phyloP scores from a whole-genome alignment of 441 rosid species.

The Euphorbia celastroides region DNA sequence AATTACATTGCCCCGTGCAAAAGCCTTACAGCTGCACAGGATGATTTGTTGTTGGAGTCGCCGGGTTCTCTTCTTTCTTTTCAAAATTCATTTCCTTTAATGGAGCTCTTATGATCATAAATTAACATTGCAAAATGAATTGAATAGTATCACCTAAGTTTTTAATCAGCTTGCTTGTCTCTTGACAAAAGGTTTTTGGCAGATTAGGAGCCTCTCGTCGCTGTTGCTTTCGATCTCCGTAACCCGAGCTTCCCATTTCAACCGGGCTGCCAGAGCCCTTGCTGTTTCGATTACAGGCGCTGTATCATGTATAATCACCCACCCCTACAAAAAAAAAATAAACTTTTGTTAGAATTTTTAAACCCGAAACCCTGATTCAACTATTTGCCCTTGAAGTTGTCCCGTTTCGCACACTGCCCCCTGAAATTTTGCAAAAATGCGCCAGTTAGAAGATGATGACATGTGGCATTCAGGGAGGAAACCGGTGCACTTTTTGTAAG shows the following conservation, averaged over 20 bases:
- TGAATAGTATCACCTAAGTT: slow-evolving; percentile 17
- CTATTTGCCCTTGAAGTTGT: too few species aligned
- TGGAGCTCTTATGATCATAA: slow-evolving; percentile 31
- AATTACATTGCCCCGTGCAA: slow-evolving; percentile 38
- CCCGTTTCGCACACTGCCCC: too few species aligned
- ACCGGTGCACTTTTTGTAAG: too few species aligned
- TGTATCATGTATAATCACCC: slow-evolving; percentile 88
- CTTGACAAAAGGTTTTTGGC: slow-evolving; percentile 90
- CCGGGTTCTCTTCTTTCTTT: slow-evolving; percentile 19
- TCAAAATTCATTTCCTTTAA: slow-evolving; percentile 26
- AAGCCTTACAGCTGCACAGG: slow-evolving; percentile 61
- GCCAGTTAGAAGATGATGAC: too few species aligned
- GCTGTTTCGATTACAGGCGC: slow-evolving; percentile 74
- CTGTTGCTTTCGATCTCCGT: slow-evolving; percentile 76
- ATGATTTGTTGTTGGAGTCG: slow-evolving; percentile 23
- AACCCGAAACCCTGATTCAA: too few species aligned
- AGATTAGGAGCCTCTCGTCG: slow-evolving; percentile 85
- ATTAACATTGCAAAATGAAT: slow-evolving; percentile 34
- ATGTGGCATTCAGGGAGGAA: too few species aligned
- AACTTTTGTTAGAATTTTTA: too few species aligned
- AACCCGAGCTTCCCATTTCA: slow-evolving; percentile 97
- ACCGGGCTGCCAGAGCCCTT: slow-evolving; percentile 54
- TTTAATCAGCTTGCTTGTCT: slow-evolving; percentile 51
- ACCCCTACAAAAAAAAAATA: slow-evolving; percentile 58
- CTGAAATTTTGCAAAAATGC: too few species aligned